phyloP scores from a whole-genome alignment of 352 stramenopile genomes.

The Globisporangium middletonii region DNA sequence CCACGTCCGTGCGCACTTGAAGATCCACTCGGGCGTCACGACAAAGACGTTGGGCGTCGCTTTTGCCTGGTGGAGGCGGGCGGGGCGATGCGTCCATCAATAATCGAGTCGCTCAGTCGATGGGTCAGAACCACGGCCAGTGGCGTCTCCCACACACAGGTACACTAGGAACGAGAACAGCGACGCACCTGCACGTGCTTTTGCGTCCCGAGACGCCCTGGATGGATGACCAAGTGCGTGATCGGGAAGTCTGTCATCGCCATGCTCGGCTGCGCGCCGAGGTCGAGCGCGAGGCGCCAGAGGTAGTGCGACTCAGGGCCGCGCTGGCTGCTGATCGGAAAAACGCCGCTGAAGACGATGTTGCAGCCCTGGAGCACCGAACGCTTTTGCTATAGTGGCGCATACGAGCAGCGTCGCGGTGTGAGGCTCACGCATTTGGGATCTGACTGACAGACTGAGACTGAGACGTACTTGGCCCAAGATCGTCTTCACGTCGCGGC shows the following conservation, averaged over 20 bases:
- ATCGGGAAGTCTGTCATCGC: slow-evolving; percentile 65
- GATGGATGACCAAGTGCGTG: slow-evolving; percentile 84
- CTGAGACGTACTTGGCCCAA: slow-evolving; percentile 39
- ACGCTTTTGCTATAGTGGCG: slow-evolving; percentile 48
- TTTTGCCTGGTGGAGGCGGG: slow-evolving; percentile 33
- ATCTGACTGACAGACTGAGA: too few species aligned
- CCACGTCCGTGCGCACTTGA: slow-evolving; percentile 75
- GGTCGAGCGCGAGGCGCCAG: slow-evolving; percentile 67
- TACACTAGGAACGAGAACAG: background rate
- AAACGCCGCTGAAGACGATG: slow-evolving; percentile 82
- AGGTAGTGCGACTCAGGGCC: slow-evolving; percentile 64
- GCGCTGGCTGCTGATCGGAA: slow-evolving; percentile 49
- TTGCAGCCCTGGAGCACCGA: slow-evolving; percentile 51
- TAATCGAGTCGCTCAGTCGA: background rate
- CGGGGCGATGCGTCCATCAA: too few species aligned
- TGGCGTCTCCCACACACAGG: background rate
- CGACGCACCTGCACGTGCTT: slow-evolving; percentile 61
- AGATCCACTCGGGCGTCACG: slow-evolving; percentile 75
- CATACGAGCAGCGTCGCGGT: background rate
- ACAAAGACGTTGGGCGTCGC: slow-evolving; percentile 50
- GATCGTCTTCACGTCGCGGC: slow-evolving; percentile 63
- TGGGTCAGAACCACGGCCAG: background rate
- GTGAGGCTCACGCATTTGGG: background rate
- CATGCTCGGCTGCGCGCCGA: slow-evolving; percentile 64
- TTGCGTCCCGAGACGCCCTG: slow-evolving; percentile 67